Percentiles rank a stretch among this genome's conserved stretches.
Conservation (phyloP, 345 rosid genomes). For the Abelmoschus esculentus region DNA sequence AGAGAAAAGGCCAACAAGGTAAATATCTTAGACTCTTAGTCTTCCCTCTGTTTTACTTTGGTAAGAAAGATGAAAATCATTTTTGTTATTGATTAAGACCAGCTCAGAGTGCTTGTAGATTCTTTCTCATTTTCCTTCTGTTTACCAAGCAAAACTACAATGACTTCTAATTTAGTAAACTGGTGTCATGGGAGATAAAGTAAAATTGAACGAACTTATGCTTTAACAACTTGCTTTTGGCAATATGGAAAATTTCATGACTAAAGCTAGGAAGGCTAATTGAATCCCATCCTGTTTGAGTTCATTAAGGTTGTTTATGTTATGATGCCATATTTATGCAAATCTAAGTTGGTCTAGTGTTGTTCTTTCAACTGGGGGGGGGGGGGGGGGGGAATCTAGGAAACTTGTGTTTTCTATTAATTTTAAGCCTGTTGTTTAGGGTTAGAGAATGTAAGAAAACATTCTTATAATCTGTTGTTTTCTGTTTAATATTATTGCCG, state of each 20-base stretch:
- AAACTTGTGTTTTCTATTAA: background rate
- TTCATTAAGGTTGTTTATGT: background rate
- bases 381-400: no score
- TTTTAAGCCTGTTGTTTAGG: background rate
- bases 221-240: conserved; percentile 1
- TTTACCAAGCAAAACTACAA: background rate
- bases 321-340: background rate
- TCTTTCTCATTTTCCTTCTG: background rate
- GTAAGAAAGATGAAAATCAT: background rate
- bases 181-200: background rate
- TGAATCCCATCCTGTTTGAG: conserved; percentile 4
- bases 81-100: background rate
- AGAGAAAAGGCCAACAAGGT: conserved; percentile 87
- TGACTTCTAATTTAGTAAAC: background rate
- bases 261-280: background rate
- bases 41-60: background rate
- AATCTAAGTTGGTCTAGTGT: background rate
- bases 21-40: conserved; percentile 5
- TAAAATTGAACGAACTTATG: background rate
- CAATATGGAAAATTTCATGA: background rate
- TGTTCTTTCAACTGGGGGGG: background rate
- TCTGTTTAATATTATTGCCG: background rate
- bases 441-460: background rate
- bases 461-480: background rate
- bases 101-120: background rate